Percentiles rank a stretch among this genome's conserved stretches.
Conservation (phyloP, 1,139 yeast species). For the Blastobotrys proliferans region DNA sequence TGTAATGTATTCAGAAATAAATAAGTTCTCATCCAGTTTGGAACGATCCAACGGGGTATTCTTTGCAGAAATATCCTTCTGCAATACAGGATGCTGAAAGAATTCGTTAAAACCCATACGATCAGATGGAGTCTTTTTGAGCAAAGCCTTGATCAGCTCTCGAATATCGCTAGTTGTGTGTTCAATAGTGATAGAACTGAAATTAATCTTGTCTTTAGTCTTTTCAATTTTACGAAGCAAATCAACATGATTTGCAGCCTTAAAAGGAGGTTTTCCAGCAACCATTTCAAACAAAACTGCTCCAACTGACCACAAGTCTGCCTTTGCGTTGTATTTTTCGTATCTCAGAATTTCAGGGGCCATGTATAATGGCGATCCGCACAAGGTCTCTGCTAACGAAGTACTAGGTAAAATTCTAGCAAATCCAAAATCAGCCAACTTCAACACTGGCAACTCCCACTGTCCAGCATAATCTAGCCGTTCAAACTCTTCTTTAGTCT, state of each 20-base stretch:
- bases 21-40: constrained; percentile 69
- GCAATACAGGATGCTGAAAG: constrained; percentile 55
- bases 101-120: constrained; percentile 86
- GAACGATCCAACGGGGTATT: constrained; percentile 57
- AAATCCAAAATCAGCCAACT: constrained; percentile 96
- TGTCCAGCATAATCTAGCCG: constrained; percentile 63
- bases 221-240: constrained; percentile 78
- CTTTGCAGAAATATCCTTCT: constrained; percentile 46
- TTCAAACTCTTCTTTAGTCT: constrained; percentile 56
- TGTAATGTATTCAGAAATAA: constrained; percentile 69
- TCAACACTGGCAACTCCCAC: constrained; percentile 84
- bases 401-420: constrained; percentile 91
- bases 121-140: constrained; percentile 81
- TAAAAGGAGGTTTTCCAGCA: constrained; percentile 91
- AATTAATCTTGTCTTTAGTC: constrained; percentile 69
- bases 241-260: constrained; percentile 89
- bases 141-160: constrained; percentile 63
- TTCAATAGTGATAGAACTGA: constrained; percentile 47
- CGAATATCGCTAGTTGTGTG: constrained; percentile 52
- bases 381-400: constrained; percentile 90
- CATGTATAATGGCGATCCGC: constrained; percentile 97
- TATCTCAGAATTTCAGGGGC: constrained; percentile 95
- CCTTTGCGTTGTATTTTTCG: constrained; percentile 95
- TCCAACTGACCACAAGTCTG: constrained; percentile 97
- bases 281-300: constrained; percentile 94